A percentile compares a stretch with the other conserved stretches of the same genome.
phyloP scores from a whole-genome alignment of 179 eudicot genomes.

The Carnegiea gigantea region DNA sequence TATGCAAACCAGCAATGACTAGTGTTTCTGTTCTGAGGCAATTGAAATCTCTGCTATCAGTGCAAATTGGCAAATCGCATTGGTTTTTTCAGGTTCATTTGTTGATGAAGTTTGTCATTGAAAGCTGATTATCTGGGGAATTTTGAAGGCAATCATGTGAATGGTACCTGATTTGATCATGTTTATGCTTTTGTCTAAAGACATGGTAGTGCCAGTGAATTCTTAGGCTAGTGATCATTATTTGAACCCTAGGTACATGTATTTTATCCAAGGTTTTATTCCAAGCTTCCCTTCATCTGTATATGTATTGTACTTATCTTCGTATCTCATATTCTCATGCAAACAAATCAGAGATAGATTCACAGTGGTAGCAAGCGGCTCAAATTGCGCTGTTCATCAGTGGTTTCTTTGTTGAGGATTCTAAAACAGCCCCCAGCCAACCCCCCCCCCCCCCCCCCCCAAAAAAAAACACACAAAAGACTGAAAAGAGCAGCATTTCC shows the following conservation, averaged over 20 bases:
- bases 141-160: background rate
- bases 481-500: too few species aligned
- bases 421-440: too few species aligned
- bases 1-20: constrained; percentile 44
- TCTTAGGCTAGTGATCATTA: background rate
- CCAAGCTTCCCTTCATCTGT: background rate
- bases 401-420: too few species aligned
- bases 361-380: too few species aligned
- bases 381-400: too few species aligned
- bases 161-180: background rate
- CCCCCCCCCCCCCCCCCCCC: too few species aligned
- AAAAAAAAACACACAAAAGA: too few species aligned
- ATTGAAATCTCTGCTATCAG: background rate
- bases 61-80: background rate
- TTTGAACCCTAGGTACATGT: background rate
- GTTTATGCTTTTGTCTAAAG: background rate
- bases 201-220: background rate
- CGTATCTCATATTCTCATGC: background rate
- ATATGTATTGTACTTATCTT: background rate
- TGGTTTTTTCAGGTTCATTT: background rate
- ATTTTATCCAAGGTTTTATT: background rate
- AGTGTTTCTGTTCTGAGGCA: background rate
- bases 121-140: background rate
- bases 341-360: background rate
- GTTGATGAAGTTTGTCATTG: background rate